Conservation (phyloP, 352 stramenopile genomes). For the Pythium scleroteichum region DNA sequence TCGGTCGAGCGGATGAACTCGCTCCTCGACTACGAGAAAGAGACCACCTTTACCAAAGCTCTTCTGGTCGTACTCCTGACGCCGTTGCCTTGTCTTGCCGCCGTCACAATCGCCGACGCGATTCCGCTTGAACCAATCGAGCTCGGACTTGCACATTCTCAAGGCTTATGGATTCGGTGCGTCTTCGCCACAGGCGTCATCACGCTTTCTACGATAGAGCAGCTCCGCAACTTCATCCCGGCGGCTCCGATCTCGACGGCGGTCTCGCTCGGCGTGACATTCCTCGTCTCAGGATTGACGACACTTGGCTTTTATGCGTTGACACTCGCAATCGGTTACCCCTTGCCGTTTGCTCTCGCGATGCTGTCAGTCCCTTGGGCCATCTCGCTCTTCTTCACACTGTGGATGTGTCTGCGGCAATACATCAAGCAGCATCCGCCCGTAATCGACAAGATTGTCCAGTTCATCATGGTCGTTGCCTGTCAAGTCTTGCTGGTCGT, state of each 20-base stretch:
- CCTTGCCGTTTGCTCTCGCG: slow-evolving; percentile 1
- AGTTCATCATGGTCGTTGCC: neutral
- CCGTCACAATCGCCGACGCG: neutral
- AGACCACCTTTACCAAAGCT: neutral
- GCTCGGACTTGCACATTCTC: too few relatives aligned
- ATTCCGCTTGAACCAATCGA: neutral
- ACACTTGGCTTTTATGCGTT: neutral
- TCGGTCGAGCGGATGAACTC: neutral
- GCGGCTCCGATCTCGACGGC: neutral
- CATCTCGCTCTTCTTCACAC: neutral
- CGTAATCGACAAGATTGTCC: neutral
- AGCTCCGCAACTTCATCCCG: neutral
- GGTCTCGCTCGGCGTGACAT: neutral
- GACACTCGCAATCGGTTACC: neutral
- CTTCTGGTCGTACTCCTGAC: neutral
- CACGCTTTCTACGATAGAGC: neutral
- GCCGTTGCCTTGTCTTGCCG: neutral
- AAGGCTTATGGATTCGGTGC: neutral
- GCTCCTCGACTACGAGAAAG: neutral
- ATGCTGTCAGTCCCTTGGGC: slow-evolving; percentile 1
- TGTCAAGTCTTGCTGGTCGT: neutral
- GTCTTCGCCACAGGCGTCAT: neutral
- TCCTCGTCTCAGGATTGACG: neutral
- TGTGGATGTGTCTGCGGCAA: too few relatives aligned
- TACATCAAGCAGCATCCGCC: neutral